phyloP scores from a whole-genome alignment of 2,329 filamentous ascomycete genomes.

The Penicillium sp. region DNA sequence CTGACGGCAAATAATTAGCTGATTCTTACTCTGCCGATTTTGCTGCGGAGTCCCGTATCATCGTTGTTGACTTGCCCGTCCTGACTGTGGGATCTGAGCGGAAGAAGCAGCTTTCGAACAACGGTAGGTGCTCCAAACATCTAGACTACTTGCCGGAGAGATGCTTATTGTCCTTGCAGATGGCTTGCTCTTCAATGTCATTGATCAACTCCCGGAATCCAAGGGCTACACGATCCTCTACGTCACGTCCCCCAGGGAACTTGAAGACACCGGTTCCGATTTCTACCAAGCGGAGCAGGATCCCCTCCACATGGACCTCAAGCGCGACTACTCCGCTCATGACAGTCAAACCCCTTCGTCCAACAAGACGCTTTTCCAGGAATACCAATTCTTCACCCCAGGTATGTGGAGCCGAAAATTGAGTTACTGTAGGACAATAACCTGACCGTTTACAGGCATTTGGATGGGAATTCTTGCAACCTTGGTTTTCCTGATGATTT shows the following conservation, averaged over 20 bases:
- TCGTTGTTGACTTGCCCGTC: conserved; percentile 40
- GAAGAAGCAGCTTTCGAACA: conserved; percentile 33
- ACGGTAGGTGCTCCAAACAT: too few relatives aligned
- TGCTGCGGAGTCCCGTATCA: conserved; percentile 34
- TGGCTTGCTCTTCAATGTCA: conserved; percentile 41
- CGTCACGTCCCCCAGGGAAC: conserved; percentile 52
- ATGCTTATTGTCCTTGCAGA: conserved; percentile 25
- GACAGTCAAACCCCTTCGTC: conserved; percentile 29
- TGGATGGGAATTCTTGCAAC: conserved; percentile 74
- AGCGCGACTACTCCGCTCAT: conserved; percentile 49
- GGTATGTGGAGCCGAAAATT: too few relatives aligned
- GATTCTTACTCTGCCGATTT: too few relatives aligned
- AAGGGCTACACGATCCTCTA: conserved; percentile 72
- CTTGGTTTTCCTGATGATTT: conserved; percentile 64
- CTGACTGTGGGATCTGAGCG: conserved; percentile 32
- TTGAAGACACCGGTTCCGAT: conserved; percentile 22
- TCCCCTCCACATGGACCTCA: conserved; percentile 62
- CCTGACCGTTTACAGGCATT: conserved; percentile 51
- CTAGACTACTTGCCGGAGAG: too few relatives aligned
- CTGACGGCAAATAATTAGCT: too few relatives aligned
- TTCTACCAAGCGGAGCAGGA: conserved; percentile 58
- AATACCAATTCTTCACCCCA: conserved; percentile 88
- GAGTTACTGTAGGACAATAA: background rate
- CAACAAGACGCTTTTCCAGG: conserved; percentile 78
- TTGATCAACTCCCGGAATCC: conserved; percentile 41